Evolutionary conservation across 2,329 filamentous ascomycete species (phyloP).

Genomic region (Colletotrichum somersetense): DNA sequence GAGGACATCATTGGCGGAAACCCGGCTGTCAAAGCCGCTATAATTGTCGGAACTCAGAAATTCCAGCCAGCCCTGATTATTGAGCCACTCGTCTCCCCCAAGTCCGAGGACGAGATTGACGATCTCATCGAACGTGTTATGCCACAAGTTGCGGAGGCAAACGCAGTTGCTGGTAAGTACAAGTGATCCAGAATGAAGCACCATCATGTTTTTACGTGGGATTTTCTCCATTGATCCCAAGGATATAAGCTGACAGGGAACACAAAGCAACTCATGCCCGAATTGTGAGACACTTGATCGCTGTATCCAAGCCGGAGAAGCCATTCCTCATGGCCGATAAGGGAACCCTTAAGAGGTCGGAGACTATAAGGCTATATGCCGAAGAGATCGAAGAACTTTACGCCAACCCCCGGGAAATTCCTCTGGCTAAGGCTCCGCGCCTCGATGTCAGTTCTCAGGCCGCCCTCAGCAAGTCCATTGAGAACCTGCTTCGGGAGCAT

Average conservation of each 20-base stretch:
- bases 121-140: conserved; percentile 58
- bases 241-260: not conserved
- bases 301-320: conserved; percentile 54
- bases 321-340: conserved; percentile 61
- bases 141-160: conserved; percentile 57
- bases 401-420: conserved; percentile 43
- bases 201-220: too few species aligned
- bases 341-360: conserved; percentile 59
- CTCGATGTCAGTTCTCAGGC: conserved; percentile 45
- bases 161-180: conserved; percentile 47
- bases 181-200: not conserved
- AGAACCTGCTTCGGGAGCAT: conserved; percentile 43
- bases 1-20: conserved; percentile 56
- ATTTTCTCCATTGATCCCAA: not conserved
- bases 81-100: conserved; percentile 54
- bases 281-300: conserved; percentile 56
- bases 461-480: conserved; percentile 45
- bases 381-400: conserved; percentile 60
- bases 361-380: conserved; percentile 56
- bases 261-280: conserved; percentile 56
- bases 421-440: conserved; percentile 25
- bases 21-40: conserved; percentile 54
- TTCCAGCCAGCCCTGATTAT: conserved; percentile 63
- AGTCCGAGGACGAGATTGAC: conserved; percentile 42
- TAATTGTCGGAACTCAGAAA: conserved; percentile 60